Evolutionary conservation across 225 moss, liverwort and hornwort species (phyloP), one percentile per base, ranked within the genome.

Genomic region (Anthoceros angustus): DNA sequence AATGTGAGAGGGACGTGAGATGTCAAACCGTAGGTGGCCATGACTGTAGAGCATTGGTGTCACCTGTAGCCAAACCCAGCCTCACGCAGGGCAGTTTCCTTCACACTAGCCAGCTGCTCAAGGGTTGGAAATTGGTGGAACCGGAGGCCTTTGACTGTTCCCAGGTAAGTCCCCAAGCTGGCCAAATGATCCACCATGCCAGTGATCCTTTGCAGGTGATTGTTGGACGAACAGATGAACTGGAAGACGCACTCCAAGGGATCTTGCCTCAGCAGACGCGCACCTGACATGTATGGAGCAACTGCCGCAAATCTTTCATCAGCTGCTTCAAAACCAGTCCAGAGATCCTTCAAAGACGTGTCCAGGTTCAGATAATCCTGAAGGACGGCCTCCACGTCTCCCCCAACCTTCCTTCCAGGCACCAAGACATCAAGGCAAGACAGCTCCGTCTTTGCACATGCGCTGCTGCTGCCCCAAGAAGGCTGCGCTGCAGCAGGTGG

Each of bases 31-130:
- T 60, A 18, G 18, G 23, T 9, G 55, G n/a, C 18, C 55, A 60
- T 11, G 14, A 32, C 14, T 23, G 24, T 8, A 23, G 24, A 16
- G 39, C 24, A 25, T 9, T 16, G 55, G n/a, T 68, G 69, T 61
- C 63, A 92, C 94, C 94, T 88, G 75, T 98, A 98, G 76, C 98
- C 98, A 49, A 92, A 98, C 63, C 98, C 98, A n/a, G 83, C 84
- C 64, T 78, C 68, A 66, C 98, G 82, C 64, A 98, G 79, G 40
- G 73, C 78, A 18, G 78, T 70, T 74, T 98, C 98, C 42, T 85
- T 79, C 12, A 92, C 43, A 43, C 24, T 55, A 32, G 74, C 72
- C 74, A 98, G 67, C 55, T 92, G 82, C 5, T 81, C 84, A 42
- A 98, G 62, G 2, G 86, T 80, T 9, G 98, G 98, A 74, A 98